A percentile compares a stretch with the other conserved stretches of the same genome.
phyloP scores from a whole-genome alignment of 106 monocot species.

The Acorus calamus region DNA sequence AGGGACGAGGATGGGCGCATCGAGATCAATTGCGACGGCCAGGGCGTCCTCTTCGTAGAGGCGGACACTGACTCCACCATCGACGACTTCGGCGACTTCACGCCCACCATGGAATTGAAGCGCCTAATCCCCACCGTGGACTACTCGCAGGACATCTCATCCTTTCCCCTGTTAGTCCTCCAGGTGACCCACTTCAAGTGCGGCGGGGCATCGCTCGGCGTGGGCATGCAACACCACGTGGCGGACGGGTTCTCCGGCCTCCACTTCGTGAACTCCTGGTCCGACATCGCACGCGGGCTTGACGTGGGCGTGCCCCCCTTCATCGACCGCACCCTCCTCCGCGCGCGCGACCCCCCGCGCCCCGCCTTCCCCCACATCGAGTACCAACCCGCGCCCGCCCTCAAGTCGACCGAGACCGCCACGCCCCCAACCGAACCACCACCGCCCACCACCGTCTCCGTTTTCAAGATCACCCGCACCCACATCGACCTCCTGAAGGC shows the following conservation, averaged over 20 bases:
- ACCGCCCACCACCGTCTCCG: conserved; percentile 32
- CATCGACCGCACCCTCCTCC: conserved; percentile 76
- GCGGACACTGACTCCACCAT: conserved; percentile 40
- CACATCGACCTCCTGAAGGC: conserved; percentile 34
- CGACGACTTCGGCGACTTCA: conserved; percentile 80
- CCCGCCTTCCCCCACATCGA: conserved; percentile 71
- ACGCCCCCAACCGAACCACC: neutral
- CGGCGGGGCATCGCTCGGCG: conserved; percentile 77
- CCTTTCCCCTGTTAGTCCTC: conserved; percentile 74
- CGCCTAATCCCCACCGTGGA: conserved; percentile 74
- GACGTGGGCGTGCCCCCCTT: conserved; percentile 48
- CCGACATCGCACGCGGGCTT: conserved; percentile 69
- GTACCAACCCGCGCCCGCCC: conserved; percentile 76
- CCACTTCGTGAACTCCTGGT: conserved; percentile 95
- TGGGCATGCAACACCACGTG: conserved; percentile 93
- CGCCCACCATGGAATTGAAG: conserved; percentile 87
- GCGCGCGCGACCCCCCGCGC: conserved; percentile 55
- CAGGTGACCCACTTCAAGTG: conserved; percentile 91
- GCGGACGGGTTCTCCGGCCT: conserved; percentile 81
- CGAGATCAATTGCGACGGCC: conserved; percentile 78
- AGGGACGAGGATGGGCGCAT: conserved; percentile 75
- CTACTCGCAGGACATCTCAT: conserved; percentile 59
- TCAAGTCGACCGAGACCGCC: conserved; percentile 14
- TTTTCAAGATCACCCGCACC: conserved; percentile 46
- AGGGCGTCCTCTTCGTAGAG: conserved; percentile 76